Evolutionary conservation across 2,329 filamentous ascomycete species (phyloP).

Genomic region (Macrophomina pseudophaseolina): DNA sequence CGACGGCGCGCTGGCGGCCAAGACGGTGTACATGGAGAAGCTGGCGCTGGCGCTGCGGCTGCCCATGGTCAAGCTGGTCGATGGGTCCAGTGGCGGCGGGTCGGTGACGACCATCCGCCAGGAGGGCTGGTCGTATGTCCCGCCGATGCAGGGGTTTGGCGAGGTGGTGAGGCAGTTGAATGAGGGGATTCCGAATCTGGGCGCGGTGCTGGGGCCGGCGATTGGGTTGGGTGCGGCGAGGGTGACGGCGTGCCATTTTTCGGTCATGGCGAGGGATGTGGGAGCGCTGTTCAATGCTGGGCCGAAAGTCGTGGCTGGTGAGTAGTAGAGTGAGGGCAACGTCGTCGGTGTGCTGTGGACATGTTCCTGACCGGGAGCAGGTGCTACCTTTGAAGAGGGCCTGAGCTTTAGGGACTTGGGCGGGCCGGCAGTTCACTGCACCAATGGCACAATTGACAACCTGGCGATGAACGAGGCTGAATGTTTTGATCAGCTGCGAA

Average conservation of each 20-base stretch:
- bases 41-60: conserved; percentile 61
- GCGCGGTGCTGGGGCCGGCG: conserved; percentile 66
- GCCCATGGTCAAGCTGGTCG: conserved; percentile 68
- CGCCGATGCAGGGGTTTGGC: conserved; percentile 59
- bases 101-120: conserved; percentile 64
- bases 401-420: conserved; percentile 64
- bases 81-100: conserved; percentile 67
- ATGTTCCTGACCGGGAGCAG: conserved; percentile 32
- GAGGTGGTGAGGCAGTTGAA: conserved; percentile 64
- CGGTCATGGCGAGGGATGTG: conserved; percentile 68
- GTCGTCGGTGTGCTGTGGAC: background rate
- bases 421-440: conserved; percentile 65
- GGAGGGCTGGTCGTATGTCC: conserved; percentile 64
- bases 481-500: conserved; percentile 65
- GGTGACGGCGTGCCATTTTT: conserved; percentile 61
- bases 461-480: conserved; percentile 64
- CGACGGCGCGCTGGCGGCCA: conserved; percentile 63
- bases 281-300: conserved; percentile 69
- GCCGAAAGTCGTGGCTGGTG: conserved; percentile 62
- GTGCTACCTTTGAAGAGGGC: conserved; percentile 68
- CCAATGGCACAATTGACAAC: conserved; percentile 71
- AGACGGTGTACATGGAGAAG: conserved; percentile 67
- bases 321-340: background rate
- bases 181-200: conserved; percentile 67
- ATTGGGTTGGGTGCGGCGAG: conserved; percentile 61